Conservation (phyloP, 2,329 filamentous ascomycete genomes). For the Beauveria bassiana region DNA sequence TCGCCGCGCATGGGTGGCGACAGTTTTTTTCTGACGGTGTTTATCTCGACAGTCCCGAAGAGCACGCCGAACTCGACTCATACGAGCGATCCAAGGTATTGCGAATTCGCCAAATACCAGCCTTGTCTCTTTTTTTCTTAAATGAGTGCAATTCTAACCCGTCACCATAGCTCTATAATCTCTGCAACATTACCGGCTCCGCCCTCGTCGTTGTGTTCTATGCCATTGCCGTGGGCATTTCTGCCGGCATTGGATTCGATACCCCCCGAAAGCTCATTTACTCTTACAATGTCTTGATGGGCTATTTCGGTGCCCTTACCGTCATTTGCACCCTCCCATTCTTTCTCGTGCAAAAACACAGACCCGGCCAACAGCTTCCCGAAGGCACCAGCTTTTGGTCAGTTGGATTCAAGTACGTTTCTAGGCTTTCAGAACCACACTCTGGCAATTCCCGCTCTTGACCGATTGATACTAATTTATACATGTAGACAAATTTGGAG, state of each 20-base stretch:
- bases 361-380: slow-evolving; percentile 17
- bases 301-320: slow-evolving; percentile 17
- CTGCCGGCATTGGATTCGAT: slow-evolving; percentile 14
- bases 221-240: slow-evolving; percentile 16
- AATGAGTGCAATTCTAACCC: neutral
- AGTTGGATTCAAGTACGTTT: slow-evolving; percentile 13
- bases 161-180: slow-evolving; percentile 14
- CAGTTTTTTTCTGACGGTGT: too few species aligned
- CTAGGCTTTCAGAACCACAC: neutral
- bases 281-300: slow-evolving; percentile 16
- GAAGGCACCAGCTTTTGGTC: slow-evolving; percentile 14
- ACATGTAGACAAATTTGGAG: slow-evolving; percentile 14
- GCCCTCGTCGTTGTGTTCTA: slow-evolving; percentile 15
- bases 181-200: slow-evolving; percentile 17
- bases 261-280: slow-evolving; percentile 11
- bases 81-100: slow-evolving; percentile 16
- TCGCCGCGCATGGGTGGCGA: too few species aligned
- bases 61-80: slow-evolving; percentile 15
- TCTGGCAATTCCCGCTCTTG: neutral
- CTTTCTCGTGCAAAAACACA: slow-evolving; percentile 18
- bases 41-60: slow-evolving; percentile 5
- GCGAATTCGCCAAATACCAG: neutral
- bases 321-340: slow-evolving; percentile 16
- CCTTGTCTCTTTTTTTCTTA: neutral
- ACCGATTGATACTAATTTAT: neutral